Base-by-base conservation (phyloP, 1,284 basidiomycete species). In the Papiliotrema fonsecae region DNA sequence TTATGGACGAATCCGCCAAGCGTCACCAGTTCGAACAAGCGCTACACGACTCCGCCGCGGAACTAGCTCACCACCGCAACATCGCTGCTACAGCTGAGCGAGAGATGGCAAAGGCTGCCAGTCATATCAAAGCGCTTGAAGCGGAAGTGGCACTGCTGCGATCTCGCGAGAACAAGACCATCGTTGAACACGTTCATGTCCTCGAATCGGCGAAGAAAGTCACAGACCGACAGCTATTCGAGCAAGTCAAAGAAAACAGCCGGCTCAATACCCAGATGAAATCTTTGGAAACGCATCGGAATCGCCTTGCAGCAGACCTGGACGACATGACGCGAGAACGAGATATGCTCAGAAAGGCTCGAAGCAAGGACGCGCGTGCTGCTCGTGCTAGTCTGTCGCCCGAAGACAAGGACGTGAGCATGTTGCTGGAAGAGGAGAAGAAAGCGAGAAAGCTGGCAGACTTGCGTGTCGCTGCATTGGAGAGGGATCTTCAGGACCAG, bases 101-200 rank as follows among this genome's bases (percentile, higher is more conserved):
- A 16, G 90, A 91, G 28, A 78, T 93, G 38, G 85, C 86, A 58
- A 85, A 87, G 57, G 82, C 85, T 7, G 77, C 88, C 9, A 79
- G 81, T 6, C 88, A 93, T 54, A 76, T 94, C 47, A 88, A 88
- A 64, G 79, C 79, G 39, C 82, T 86, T 31, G 88, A 97, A 64
- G 87, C 85, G 79, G 88, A 94, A 52, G 81, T 90, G 54, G 86
- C 84, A 53, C 85, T 91, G 51, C 75, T 93, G 14, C 85, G 89
- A 51, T 86, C 86, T 6, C 82, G 84, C 66, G 88, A 93, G 71
- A 91, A 97, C 77, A 97, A 94, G 78, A 97, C 91, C 13, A 96
- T 97, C 51, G 92, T 99, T 42, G 94, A 99, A 73, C 96, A 99
- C 65, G 92, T 98, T 19, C 88, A 98, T 62, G 96, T 98, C 16